Evolutionary conservation across 2,329 filamentous ascomycete species (phyloP).

Genomic region (Epichloe elymi): DNA sequence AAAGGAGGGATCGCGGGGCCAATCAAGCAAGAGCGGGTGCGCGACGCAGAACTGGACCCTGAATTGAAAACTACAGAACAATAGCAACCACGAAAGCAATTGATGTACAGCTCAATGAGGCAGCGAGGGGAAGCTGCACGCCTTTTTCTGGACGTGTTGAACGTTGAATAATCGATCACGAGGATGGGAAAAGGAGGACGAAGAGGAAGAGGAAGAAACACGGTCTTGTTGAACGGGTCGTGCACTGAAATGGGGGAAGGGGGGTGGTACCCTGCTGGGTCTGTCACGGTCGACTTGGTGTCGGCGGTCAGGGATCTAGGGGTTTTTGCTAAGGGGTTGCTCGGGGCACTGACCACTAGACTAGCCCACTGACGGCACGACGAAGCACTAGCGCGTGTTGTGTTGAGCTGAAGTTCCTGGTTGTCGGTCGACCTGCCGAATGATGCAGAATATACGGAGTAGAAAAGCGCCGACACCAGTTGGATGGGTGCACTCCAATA

Average conservation of each 20-base stretch:
- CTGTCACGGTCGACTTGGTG: neutral
- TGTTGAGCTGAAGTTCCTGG: no score
- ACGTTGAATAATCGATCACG: neutral
- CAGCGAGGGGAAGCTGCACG: neutral
- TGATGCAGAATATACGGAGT: no score
- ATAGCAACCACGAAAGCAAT: neutral
- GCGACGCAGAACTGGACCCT: neutral
- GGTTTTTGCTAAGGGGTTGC: no score
- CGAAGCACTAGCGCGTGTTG: no score
- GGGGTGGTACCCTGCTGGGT: no score
- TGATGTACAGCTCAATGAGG: neutral
- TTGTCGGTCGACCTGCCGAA: no score
- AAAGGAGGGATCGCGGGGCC: conserved; percentile 6
- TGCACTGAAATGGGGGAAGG: neutral
- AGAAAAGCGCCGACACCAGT: no score
- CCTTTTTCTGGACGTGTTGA: neutral
- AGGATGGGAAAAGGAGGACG: neutral
- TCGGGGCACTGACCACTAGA: no score
- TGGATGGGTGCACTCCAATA: no score
- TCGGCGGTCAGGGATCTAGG: neutral
- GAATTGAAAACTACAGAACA: neutral
- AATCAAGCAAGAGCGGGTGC: conserved; percentile 2
- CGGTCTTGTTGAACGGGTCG: neutral
- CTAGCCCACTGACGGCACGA: no score
- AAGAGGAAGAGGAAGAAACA: neutral